phyloP scores from a whole-genome alignment of 352 stramenopile species.

The Globisporangium cederbergense region DNA sequence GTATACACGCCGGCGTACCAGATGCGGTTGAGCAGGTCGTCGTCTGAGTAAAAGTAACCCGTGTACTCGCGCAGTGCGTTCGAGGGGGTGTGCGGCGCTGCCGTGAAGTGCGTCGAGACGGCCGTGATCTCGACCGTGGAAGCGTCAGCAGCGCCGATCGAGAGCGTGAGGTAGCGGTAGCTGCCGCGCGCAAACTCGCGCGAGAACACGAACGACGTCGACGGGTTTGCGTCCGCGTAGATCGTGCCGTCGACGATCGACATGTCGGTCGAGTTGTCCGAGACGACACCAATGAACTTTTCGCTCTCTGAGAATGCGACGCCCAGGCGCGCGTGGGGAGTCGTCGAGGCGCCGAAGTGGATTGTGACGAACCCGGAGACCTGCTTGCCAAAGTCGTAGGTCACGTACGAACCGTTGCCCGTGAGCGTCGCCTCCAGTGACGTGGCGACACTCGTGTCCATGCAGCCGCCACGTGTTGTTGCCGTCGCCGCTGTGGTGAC shows the following conservation, averaged over 20 bases:
- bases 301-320: constrained; percentile 31
- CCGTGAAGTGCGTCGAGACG: background rate
- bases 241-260: constrained; percentile 34
- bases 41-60: constrained; percentile 37
- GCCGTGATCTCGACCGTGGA: background rate
- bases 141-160: background rate
- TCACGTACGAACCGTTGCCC: constrained; percentile 30
- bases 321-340: background rate
- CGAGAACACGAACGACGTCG: background rate
- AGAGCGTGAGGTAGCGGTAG: constrained; percentile 1
- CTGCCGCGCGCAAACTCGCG: background rate
- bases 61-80: constrained; percentile 10
- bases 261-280: constrained; percentile 34
- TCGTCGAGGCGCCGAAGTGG: constrained; percentile 20
- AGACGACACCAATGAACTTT: constrained; percentile 30
- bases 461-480: background rate
- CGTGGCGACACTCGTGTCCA: background rate
- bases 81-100: background rate
- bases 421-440: constrained; percentile 18
- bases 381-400: constrained; percentile 35
- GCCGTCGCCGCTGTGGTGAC: background rate
- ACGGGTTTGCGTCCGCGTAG: constrained; percentile 24
- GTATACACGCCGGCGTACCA: constrained; percentile 41
- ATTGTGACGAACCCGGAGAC: constrained; percentile 29
- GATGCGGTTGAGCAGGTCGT: constrained; percentile 38